Conservation (phyloP, 2,329 filamentous ascomycete species). For the Fusarium denticulatum region DNA sequence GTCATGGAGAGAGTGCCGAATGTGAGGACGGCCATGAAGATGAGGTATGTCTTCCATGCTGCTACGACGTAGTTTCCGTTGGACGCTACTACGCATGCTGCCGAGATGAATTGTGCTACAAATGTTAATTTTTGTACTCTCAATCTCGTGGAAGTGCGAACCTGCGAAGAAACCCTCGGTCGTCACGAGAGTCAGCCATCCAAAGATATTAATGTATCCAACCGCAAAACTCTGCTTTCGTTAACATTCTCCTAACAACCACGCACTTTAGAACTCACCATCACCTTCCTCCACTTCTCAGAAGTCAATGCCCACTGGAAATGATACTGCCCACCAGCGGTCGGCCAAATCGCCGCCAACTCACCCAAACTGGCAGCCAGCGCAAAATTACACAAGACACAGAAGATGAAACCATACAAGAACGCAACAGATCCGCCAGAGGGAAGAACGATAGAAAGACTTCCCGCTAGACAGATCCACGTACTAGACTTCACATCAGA, state of each 20-base stretch:
- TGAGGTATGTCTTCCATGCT: slow-evolving; percentile 54
- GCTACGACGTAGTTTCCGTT: slow-evolving; percentile 50
- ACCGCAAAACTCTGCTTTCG: slow-evolving; percentile 52
- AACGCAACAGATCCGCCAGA: slow-evolving; percentile 55
- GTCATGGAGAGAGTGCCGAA: slow-evolving; percentile 49
- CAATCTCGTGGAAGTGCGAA: slow-evolving; percentile 1
- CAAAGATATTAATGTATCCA: slow-evolving; percentile 56
- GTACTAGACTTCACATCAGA: slow-evolving; percentile 34
- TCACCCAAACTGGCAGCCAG: slow-evolving; percentile 56
- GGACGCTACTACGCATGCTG: slow-evolving; percentile 53
- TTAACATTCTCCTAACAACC: rapidly evolving
- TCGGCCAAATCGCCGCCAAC: slow-evolving; percentile 57
- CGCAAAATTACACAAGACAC: slow-evolving; percentile 55
- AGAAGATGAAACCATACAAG: slow-evolving; percentile 58
- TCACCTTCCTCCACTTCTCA: slow-evolving; percentile 50
- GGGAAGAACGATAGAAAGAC: slow-evolving; percentile 53
- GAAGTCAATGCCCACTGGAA: slow-evolving; percentile 54
- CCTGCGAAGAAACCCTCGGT: slow-evolving; percentile 56
- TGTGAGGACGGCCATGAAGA: slow-evolving; percentile 48
- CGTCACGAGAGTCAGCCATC: slow-evolving; percentile 57
- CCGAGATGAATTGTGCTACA: slow-evolving; percentile 55
- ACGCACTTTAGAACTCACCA: slow-evolving; percentile 39
- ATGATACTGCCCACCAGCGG: slow-evolving; percentile 58
- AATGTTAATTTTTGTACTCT: background rate
- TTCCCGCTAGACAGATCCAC: slow-evolving; percentile 52